Evolutionary conservation across 164 flowering plant genomes (phyloP).

Genomic region (Tetracentron sinense): DNA sequence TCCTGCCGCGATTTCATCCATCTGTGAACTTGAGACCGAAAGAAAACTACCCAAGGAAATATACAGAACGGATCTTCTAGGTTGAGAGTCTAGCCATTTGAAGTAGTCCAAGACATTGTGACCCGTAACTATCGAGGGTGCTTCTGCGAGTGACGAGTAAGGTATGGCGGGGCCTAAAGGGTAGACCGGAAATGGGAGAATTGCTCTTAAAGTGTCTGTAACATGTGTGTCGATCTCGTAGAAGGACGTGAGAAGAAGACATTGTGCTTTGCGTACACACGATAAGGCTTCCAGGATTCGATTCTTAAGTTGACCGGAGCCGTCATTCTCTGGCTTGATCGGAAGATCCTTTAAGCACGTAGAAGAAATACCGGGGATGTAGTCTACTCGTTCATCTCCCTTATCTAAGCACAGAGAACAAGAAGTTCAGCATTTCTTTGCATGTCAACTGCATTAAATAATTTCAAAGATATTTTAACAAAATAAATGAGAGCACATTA

Average conservation of each 20-base stretch:
- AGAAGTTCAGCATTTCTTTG: too few species aligned
- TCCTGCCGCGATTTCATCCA: conserved; percentile 36
- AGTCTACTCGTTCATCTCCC: conserved; percentile 37
- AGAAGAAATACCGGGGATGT: conserved; percentile 47
- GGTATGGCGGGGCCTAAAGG: conserved; percentile 50
- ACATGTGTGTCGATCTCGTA: conserved; percentile 47
- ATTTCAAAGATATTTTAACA: too few species aligned
- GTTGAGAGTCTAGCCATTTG: conserved; percentile 46
- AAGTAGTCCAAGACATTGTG: conserved; percentile 12
- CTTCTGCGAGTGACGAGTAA: conserved; percentile 8
- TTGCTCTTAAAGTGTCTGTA: conserved; percentile 25
- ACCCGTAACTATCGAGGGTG: neutral
- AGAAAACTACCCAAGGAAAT: conserved; percentile 43
- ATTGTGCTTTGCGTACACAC: conserved; percentile 31
- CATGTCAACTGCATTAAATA: too few species aligned
- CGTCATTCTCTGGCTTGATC: conserved; percentile 9
- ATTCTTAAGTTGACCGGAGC: neutral
- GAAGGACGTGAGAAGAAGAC: conserved; percentile 37
- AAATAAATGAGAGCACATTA: too few species aligned
- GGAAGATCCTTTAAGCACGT: conserved; percentile 42
- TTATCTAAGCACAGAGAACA: conserved; percentile 8
- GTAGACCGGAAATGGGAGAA: conserved; percentile 32
- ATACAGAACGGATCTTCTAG: conserved; percentile 33
- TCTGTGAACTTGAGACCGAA: conserved; percentile 27
- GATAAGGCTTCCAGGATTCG: conserved; percentile 11